phyloP scores from a whole-genome alignment of 176 grass and related monocot species.

The barley (Hordeum vulgare) region DNA sequence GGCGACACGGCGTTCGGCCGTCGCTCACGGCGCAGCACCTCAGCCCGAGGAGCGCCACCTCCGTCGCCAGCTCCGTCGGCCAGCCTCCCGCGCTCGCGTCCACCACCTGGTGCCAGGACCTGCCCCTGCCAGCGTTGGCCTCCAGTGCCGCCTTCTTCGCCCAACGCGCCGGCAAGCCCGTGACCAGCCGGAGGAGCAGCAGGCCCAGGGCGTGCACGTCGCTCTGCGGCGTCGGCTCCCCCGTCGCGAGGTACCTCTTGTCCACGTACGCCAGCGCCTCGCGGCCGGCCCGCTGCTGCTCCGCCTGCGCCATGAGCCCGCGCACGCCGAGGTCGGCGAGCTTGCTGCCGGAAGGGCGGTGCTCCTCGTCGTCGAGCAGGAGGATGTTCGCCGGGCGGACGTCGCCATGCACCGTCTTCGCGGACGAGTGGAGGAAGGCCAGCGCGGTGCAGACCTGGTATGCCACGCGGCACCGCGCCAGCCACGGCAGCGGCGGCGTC shows the following conservation, averaged over 20 bases:
- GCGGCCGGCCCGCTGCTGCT: not conserved
- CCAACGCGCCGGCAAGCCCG: conserved; percentile 24
- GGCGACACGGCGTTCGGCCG: not conserved
- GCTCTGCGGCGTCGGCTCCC: conserved; percentile 20
- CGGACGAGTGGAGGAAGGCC: conserved; percentile 49
- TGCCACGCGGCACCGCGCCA: conserved; percentile 28
- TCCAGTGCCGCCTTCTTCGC: conserved; percentile 38
- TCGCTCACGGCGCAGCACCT: conserved; percentile 32
- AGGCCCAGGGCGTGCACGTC: conserved; percentile 56
- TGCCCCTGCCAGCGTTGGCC: not conserved
- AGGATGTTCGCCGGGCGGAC: conserved; percentile 56
- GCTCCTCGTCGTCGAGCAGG: not conserved
- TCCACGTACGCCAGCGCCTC: conserved; percentile 31
- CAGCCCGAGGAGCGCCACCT: conserved; percentile 40
- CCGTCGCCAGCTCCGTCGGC: conserved; percentile 28
- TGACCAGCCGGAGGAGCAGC: conserved; percentile 42
- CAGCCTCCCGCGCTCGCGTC: conserved; percentile 34
- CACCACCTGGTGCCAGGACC: conserved; percentile 27
- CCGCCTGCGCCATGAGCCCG: not conserved
- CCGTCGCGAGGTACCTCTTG: conserved; percentile 21
- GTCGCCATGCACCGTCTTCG: conserved; percentile 39
- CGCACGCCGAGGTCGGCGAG: conserved; percentile 32
- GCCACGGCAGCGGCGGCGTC: conserved; percentile 38
- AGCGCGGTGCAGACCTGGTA: conserved; percentile 32
- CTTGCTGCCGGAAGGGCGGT: conserved; percentile 14